Percentiles rank a stretch among this genome's conserved stretches.
Conservation (phyloP, 2,329 filamentous ascomycete genomes). For the Bipolaris gigantea region DNA sequence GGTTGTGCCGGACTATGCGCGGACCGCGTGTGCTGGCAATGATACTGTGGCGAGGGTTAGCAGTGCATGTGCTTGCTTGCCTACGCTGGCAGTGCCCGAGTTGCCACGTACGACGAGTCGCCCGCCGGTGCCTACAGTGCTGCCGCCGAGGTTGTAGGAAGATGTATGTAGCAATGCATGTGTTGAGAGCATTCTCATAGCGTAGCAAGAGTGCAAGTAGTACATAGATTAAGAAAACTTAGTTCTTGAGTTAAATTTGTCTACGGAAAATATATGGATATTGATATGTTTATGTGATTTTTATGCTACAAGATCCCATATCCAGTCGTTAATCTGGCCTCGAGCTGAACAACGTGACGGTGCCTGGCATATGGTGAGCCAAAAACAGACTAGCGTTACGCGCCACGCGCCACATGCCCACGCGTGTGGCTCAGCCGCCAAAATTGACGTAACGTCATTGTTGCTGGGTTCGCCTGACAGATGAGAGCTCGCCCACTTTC, state of each 20-base stretch:
- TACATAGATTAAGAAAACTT: background rate
- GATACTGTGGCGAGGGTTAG: slow-evolving; percentile 26
- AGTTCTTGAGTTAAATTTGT: background rate
- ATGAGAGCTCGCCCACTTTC: slow-evolving; percentile 2
- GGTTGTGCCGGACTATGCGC: slow-evolving; percentile 22
- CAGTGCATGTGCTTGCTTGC: slow-evolving; percentile 30
- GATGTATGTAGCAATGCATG: background rate
- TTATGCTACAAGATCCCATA: background rate
- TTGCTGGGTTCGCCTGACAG: slow-evolving; percentile 7
- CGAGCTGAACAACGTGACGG: background rate
- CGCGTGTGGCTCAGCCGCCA: slow-evolving; percentile 12
- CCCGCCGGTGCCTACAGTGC: slow-evolving; percentile 28
- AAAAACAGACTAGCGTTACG: slow-evolving; percentile 19
- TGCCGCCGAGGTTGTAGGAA: slow-evolving; percentile 22
- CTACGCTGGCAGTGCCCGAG: slow-evolving; percentile 26
- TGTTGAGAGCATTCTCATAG: background rate
- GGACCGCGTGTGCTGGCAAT: slow-evolving; percentile 18
- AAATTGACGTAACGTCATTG: slow-evolving; percentile 30
- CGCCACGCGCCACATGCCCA: slow-evolving; percentile 21
- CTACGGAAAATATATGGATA: background rate
- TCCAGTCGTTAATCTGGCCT: background rate
- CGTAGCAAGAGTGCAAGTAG: background rate
- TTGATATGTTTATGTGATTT: background rate
- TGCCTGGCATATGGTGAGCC: slow-evolving; percentile 4
- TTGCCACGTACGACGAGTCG: slow-evolving; percentile 29